Conservation (phyloP, 495 filamentous ascomycete genomes). For the Penicillium argentinense region DNA sequence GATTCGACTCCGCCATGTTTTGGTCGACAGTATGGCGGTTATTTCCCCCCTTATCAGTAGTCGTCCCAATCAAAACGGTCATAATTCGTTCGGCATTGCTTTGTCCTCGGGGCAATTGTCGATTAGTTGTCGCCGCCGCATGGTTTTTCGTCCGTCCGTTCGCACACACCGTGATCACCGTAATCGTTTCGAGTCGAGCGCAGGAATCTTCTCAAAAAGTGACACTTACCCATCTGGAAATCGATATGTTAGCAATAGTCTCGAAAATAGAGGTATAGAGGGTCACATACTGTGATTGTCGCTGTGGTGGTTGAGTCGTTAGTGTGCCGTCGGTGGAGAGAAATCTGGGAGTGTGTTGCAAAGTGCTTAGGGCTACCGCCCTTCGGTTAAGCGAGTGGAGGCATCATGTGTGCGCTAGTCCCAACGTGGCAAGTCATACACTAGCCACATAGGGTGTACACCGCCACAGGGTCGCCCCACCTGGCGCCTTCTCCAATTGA, state of each 20-base stretch:
- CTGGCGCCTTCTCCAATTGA: background rate
- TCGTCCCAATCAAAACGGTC: no score
- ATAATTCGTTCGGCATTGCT: background rate
- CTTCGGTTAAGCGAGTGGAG: conserved; percentile 50
- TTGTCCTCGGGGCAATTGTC: conserved; percentile 5
- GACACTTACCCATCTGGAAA: conserved; percentile 57
- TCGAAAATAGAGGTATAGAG: conserved; percentile 9
- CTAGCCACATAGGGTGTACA: conserved; percentile 11
- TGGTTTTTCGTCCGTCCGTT: conserved; percentile 20
- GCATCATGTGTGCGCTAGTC: conserved; percentile 26
- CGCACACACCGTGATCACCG: conserved; percentile 35
- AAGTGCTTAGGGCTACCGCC: conserved; percentile 49
- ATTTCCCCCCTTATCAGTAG: conserved; percentile 1
- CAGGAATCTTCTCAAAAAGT: conserved; percentile 26
- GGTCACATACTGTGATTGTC: conserved; percentile 55
- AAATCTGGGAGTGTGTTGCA: conserved; percentile 51
- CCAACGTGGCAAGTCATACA: conserved; percentile 2
- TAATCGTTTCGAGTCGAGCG: conserved; percentile 29
- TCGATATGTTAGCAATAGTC: conserved; percentile 34
- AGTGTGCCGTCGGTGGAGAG: conserved; percentile 38
- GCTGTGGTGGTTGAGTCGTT: conserved; percentile 53
- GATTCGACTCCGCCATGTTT: conserved; percentile 6
- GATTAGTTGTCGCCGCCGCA: conserved; percentile 11
- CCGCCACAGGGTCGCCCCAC: conserved; percentile 9
- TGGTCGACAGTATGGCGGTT: conserved; percentile 5